Evolutionary conservation across 1,284 basidiomycete species (phyloP).

Genomic region (Ustilago lituana): DNA sequence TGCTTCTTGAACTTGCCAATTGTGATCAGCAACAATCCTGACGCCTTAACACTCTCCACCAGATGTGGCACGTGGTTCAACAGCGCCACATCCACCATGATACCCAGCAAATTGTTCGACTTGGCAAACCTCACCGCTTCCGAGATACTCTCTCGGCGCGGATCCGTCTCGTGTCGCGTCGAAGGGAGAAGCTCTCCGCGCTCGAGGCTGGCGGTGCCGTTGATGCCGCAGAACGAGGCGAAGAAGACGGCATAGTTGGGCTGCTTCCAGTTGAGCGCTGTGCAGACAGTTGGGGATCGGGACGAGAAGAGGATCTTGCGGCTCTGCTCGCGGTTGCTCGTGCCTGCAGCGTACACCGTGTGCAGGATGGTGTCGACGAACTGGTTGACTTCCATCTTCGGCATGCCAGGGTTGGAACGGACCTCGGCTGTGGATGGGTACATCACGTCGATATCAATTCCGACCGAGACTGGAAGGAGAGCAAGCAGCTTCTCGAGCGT

Average conservation of each 20-base stretch:
- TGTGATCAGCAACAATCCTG: constrained; percentile 62
- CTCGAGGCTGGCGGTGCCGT: constrained; percentile 55
- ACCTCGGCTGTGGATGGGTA: constrained; percentile 61
- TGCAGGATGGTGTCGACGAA: constrained; percentile 66
- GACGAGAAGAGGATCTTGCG: constrained; percentile 64
- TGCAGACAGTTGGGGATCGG: constrained; percentile 67
- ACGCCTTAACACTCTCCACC: constrained; percentile 61
- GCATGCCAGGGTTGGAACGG: constrained; percentile 50
- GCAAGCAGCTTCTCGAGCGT: constrained; percentile 57
- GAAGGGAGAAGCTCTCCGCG: constrained; percentile 62
- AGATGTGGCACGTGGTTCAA: constrained; percentile 57
- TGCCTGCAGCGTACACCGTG: constrained; percentile 63
- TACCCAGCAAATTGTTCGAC: constrained; percentile 89
- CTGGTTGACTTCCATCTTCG: constrained; percentile 61
- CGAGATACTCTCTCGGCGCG: constrained; percentile 77
- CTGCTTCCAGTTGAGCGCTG: constrained; percentile 97
- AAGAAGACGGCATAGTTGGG: constrained; percentile 99
- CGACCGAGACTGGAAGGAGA: constrained; percentile 55
- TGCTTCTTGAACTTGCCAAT: constrained; percentile 43
- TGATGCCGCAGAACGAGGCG: constrained; percentile 83
- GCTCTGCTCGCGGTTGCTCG: constrained; percentile 50
- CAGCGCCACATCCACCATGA: constrained; percentile 85
- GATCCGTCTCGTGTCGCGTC: constrained; percentile 70
- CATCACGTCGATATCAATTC: constrained; percentile 63
- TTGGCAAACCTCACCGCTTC: constrained; percentile 95